Percentiles rank a stretch among this genome's conserved stretches.
phyloP scores from a whole-genome alignment of 192 early-diverging fungal species.

The Backusella liffmaniae region DNA sequence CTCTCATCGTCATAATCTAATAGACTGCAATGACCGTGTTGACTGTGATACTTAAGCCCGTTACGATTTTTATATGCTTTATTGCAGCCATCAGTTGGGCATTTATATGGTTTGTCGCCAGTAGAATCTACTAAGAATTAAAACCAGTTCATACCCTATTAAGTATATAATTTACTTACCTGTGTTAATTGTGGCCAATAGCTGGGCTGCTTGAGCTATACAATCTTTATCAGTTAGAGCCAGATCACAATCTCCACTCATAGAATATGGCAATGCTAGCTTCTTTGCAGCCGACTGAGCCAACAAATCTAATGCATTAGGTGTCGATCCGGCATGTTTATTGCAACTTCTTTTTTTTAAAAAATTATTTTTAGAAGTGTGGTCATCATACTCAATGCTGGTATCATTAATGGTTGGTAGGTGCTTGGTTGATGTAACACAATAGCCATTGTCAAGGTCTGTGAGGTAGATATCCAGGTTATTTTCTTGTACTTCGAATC shows the following conservation, averaged over 20 bases:
- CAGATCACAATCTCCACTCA: conserved; percentile 9
- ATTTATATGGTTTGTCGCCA: conserved; percentile 85
- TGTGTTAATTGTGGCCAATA: conserved; percentile 31
- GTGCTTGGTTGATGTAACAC: not conserved
- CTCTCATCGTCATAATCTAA: conserved; percentile 52
- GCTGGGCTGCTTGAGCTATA: conserved; percentile 33
- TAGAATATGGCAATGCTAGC: conserved; percentile 17
- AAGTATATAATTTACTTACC: not conserved
- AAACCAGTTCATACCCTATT: not conserved
- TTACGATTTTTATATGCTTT: conserved; percentile 99
- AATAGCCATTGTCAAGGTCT: conserved; percentile 4
- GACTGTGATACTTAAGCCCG: conserved; percentile 96
- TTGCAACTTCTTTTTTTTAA: conserved; percentile 17
- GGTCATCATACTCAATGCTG: not conserved
- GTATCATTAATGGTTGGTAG: not conserved
- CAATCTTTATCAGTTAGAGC: conserved; percentile 38
- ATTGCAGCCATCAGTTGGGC: conserved; percentile 79
- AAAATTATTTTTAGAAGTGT: not conserved
- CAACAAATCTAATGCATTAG: conserved; percentile 23
- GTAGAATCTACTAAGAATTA: conserved; percentile 8
- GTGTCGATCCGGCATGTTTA: not conserved
- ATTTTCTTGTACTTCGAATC: conserved; percentile 24
- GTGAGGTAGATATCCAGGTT: conserved; percentile 23
- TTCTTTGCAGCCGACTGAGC: conserved; percentile 28
- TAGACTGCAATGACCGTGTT: conserved; percentile 83